Evolutionary conservation across 768 basidiomycete genomes (phyloP).

Genomic region (Pleurotus tuber-regium): DNA sequence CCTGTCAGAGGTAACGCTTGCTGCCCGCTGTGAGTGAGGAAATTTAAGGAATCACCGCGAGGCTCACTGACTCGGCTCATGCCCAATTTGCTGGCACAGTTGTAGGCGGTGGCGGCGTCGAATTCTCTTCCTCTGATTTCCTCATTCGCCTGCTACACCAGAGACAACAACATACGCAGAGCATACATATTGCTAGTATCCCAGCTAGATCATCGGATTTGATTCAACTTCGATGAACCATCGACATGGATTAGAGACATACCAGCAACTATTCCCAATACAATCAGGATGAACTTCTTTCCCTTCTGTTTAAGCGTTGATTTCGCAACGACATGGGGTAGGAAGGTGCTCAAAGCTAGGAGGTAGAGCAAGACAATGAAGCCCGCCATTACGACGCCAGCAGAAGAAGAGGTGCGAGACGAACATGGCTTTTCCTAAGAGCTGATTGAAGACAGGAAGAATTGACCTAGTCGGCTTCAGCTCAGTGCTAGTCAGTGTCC

Average conservation of each 20-base stretch:
- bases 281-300: slow-evolving; percentile 7
- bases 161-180: slow-evolving; percentile 3
- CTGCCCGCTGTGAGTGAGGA: too few species aligned
- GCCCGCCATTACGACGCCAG: too few species aligned
- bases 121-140: not conserved
- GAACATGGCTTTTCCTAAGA: too few species aligned
- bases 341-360: not conserved
- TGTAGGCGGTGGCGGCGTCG: not conserved
- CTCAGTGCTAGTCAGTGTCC: too few species aligned
- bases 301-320: slow-evolving; percentile 5
- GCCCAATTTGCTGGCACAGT: slow-evolving; percentile 9
- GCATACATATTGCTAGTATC: not conserved
- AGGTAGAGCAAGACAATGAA: slow-evolving; percentile 6
- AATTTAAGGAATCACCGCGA: too few species aligned
- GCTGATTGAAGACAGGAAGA: too few species aligned
- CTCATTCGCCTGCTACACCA: slow-evolving; percentile 5
- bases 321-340: not conserved
- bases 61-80: too few species aligned
- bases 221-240: not conserved
- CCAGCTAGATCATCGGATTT: not conserved
- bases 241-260: not conserved
- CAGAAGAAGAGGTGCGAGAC: too few species aligned
- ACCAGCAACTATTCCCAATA: slow-evolving; percentile 6
- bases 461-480: too few species aligned
- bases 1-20: too few species aligned